Evolutionary conservation across 1,139 yeast species (phyloP), one percentile per base, ranked within the genome.

Genomic region (Hyphopichia wangnamkhiaoensis): DNA sequence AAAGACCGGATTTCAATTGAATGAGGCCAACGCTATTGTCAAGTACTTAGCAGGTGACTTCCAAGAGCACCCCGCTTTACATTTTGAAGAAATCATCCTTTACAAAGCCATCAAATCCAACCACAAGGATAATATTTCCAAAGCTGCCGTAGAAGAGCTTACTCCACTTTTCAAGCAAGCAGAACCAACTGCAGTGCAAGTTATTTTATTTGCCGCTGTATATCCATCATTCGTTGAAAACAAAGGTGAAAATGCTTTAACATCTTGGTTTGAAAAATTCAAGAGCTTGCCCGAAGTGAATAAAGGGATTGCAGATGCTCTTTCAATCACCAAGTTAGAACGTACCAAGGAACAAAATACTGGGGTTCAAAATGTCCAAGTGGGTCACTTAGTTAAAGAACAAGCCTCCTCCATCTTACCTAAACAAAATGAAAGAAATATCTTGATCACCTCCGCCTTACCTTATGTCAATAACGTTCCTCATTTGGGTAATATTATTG

Each of bases 401-500:
- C 65, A 61, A 37, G 64, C 47, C 3, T 65, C 53, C 21, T 53
- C 59, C 35, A 67, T 70, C 38, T 41, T 59, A 21, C 97, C 97
- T 42, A 79, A 79, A 50, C 69, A 76, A 15, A 78, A 77, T 38
- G 86, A 86, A 65, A 77, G 86, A 58, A 93, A 93, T 63, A 79
- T 93, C 41, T 73, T 93, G 51, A 82, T 93, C 57, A 91, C 98
- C 1, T 91, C 98, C 18, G 98, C 99, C 25, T 78, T 93, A 55
- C 99, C 99, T 12, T 93, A 93, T 56, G 98, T 93, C 42, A 93
- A 93, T 68, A 93, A 93, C 58, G 98, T 93, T 41, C 99, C 99
- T 36, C 99, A 93, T 65, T 76, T 93, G 63, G 99, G 99, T 57
- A 93, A 93, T 68, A 90, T 93, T 53, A 80, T 93, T 43, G 99